Evolutionary conservation across 257 asterid genomes (phyloP), one percentile per base, ranked within the genome.

Genomic region (Parsonsia alboflavescens): DNA sequence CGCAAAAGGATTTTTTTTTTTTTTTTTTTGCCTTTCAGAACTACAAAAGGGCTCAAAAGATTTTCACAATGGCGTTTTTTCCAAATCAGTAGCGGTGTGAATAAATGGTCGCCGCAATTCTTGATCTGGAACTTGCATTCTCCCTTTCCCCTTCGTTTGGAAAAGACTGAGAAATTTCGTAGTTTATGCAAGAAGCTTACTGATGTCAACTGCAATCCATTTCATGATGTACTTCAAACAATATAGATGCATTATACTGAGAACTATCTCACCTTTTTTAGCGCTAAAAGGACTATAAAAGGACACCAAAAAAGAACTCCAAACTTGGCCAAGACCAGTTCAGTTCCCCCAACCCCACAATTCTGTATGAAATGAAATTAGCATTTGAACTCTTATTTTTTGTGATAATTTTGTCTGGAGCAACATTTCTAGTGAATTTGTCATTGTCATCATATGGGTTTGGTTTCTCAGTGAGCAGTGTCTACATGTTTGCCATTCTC

Each of bases 341-440:
- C 9, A 1, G 28, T 50, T 42, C 45, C 39, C 41, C 8, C 17
- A 49, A 1, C 19, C n/a, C n/a, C n/a, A n/a, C n/a, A n/a, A 67
- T 1, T 9, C 26, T 45, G 6, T 13, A 19, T 73, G 77, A 54
- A 22, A 81, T 81, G 84, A 79, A 73, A 62, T 67, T 79, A 72
- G 79, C 57, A 62, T 61, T 72, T 80, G 45, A 74, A n/a, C 75
- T 72, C 59, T 42, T 49, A 56, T 53, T 58, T 26, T 41, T 75
- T 16, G 50, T 58, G 42, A 22, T 49, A 54, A 48, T 80, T 15
- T 66, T 76, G 45, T 52, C 44, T 49, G 76, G 61, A 15, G 30
- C 74, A 45, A 54, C 72, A 28, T 72, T 24, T 22, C 36, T 77
- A 13, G 6, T 74, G n/a, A 66, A 36, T 59, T 30, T 74, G 30